Evolutionary conservation across 495 filamentous ascomycete genomes (phyloP).

Genomic region (Penicillium psychrofluorescens): DNA sequence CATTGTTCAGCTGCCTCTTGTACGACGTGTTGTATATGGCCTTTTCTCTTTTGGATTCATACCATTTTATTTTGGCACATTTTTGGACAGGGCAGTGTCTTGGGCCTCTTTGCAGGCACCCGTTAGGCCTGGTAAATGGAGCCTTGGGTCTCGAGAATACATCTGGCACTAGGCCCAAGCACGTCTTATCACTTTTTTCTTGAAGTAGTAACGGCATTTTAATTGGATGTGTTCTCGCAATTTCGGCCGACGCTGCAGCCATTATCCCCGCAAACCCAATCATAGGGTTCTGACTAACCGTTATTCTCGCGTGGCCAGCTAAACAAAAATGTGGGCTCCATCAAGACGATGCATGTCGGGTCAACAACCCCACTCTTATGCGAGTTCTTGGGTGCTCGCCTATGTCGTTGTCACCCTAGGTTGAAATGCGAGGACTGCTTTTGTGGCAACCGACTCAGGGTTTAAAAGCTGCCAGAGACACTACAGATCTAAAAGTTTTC

Average conservation of each 20-base stretch:
- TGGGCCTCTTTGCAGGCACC: too few species aligned
- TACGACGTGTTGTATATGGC: too few species aligned
- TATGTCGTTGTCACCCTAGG: slow-evolving; percentile 9
- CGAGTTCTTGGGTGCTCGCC: slow-evolving; percentile 14
- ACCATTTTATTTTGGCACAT: too few species aligned
- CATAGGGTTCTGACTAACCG: slow-evolving; percentile 3
- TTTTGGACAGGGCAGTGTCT: too few species aligned
- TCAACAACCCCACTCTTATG: slow-evolving; percentile 13
- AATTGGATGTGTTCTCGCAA: slow-evolving; percentile 3
- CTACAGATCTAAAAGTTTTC: background rate
- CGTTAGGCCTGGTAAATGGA: too few species aligned
- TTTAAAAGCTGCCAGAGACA: slow-evolving; percentile 6
- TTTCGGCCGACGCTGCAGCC: slow-evolving; percentile 18
- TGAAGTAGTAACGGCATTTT: too few species aligned
- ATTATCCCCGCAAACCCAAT: slow-evolving; percentile 8
- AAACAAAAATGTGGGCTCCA: slow-evolving; percentile 8
- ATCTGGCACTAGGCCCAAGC: too few species aligned
- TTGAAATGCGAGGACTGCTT: slow-evolving; percentile 2
- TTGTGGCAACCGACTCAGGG: background rate
- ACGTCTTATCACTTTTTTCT: too few species aligned
- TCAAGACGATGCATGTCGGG: slow-evolving; percentile 3
- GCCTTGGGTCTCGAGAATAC: too few species aligned
- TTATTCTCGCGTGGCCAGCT: slow-evolving; percentile 18
- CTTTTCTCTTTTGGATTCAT: too few species aligned
- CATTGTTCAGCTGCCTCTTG: too few species aligned